Conservation (phyloP, 805 yeast species). For the Ogataea degrootiae region DNA sequence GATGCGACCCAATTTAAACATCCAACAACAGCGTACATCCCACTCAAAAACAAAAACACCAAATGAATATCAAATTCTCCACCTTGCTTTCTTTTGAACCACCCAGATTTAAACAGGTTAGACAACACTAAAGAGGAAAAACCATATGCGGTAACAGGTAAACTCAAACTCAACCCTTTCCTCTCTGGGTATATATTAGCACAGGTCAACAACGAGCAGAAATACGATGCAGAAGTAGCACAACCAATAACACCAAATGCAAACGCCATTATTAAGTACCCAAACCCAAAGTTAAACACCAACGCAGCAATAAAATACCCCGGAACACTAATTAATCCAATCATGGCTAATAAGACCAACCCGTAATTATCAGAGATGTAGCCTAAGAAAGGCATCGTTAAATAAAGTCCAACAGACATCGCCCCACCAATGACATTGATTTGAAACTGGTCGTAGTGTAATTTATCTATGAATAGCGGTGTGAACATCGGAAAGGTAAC, state of each 20-base stretch:
- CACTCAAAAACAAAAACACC: conserved; percentile 48
- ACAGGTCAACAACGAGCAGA: conserved; percentile 67
- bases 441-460: conserved; percentile 56
- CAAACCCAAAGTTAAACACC: conserved; percentile 25
- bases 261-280: conserved; percentile 34
- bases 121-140: conserved; percentile 70
- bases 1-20: conserved; percentile 56
- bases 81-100: conserved; percentile 29
- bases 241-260: conserved; percentile 58
- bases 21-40: conserved; percentile 51
- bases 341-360: conserved; percentile 60
- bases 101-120: conserved; percentile 42
- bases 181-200: conserved; percentile 71
- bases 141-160: conserved; percentile 86
- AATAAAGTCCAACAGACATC: conserved; percentile 73
- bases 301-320: conserved; percentile 52
- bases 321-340: conserved; percentile 59
- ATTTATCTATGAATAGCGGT: conserved; percentile 49
- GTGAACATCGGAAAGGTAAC: conserved; percentile 75
- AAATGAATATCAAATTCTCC: conserved; percentile 38
- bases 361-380: conserved; percentile 76
- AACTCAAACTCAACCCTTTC: conserved; percentile 74
- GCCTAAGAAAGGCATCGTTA: conserved; percentile 76
- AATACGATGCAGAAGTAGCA: conserved; percentile 67
- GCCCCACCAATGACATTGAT: conserved; percentile 67